Evolutionary conservation across 768 basidiomycete species (phyloP).

Genomic region (Lactifluus volemus): DNA sequence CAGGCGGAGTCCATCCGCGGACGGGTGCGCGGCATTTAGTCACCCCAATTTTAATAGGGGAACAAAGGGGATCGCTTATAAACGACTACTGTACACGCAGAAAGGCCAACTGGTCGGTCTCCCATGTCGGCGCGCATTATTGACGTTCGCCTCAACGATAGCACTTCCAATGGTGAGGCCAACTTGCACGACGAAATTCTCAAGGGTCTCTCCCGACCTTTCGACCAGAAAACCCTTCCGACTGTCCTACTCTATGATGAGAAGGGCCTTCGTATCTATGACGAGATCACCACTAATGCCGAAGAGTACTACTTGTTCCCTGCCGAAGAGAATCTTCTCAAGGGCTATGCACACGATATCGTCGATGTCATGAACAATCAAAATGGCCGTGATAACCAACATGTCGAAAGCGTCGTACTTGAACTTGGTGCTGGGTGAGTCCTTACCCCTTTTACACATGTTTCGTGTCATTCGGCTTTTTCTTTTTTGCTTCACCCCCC

Average conservation of each 20-base stretch:
- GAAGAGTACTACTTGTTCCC: conserved; percentile 86
- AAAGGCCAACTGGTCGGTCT: no score
- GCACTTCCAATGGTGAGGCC: conserved; percentile 25
- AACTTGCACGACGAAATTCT: conserved; percentile 39
- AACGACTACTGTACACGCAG: no score
- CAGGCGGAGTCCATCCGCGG: no score
- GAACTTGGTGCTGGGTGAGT: conserved; percentile 95
- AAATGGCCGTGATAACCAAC: conserved; percentile 18
- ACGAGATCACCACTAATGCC: conserved; percentile 69
- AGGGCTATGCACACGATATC: conserved; percentile 63
- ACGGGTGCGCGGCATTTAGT: no score
- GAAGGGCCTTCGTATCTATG: conserved; percentile 76
- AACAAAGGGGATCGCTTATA: no score
- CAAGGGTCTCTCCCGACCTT: conserved; percentile 45
- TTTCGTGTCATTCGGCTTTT: no score
- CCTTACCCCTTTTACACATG: neutral
- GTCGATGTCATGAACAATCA: conserved; percentile 57
- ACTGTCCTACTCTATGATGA: conserved; percentile 86
- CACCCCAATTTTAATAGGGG: no score
- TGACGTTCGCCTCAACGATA: conserved; percentile 36
- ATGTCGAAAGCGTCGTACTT: conserved; percentile 51
- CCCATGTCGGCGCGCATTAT: conserved; percentile 34
- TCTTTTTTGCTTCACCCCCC: no score
- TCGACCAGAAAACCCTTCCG: conserved; percentile 56
- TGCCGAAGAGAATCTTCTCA: conserved; percentile 82